phyloP scores from a whole-genome alignment of 164 flowering plant species.

The Santalum album region DNA sequence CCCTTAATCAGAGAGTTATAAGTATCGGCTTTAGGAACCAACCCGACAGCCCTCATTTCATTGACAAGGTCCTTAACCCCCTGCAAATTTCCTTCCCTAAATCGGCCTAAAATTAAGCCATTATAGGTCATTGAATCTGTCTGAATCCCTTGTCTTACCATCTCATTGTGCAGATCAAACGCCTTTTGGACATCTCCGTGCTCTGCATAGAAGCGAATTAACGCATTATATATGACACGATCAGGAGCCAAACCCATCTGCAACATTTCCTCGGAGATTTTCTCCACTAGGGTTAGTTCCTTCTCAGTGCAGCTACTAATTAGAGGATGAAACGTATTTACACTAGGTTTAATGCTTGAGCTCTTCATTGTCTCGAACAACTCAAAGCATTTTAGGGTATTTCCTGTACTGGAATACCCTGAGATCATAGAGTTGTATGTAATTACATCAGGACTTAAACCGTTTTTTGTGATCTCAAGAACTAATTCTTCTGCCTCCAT shows the following conservation, averaged over 20 bases:
- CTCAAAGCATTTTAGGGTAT: constrained; percentile 37
- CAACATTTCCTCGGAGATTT: constrained; percentile 42
- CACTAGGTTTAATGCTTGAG: constrained; percentile 38
- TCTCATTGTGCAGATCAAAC: constrained; percentile 29
- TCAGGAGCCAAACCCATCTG: constrained; percentile 39
- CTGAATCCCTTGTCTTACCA: constrained; percentile 33
- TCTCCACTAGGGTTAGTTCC: constrained; percentile 30
- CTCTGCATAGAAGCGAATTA: constrained; percentile 37
- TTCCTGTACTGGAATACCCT: constrained; percentile 36
- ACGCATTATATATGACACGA: constrained; percentile 40
- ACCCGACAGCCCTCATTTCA: constrained; percentile 45
- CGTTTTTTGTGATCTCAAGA: constrained; percentile 22
- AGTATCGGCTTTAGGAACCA: constrained; percentile 41
- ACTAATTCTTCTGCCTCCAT: constrained; percentile 53
- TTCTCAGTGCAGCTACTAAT: constrained; percentile 30
- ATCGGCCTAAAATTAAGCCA: constrained; percentile 41
- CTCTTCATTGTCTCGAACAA: constrained; percentile 44
- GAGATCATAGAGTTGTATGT: constrained; percentile 68
- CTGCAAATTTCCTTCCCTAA: constrained; percentile 33
- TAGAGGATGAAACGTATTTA: constrained; percentile 47
- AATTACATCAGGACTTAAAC: constrained; percentile 54
- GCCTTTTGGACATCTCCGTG: constrained; percentile 46
- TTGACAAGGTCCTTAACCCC: constrained; percentile 35
- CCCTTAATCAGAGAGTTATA: constrained; percentile 44
- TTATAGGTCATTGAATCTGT: constrained; percentile 50